Conservation (phyloP, 306 rosid genomes). For the Carpinus fangiana region DNA sequence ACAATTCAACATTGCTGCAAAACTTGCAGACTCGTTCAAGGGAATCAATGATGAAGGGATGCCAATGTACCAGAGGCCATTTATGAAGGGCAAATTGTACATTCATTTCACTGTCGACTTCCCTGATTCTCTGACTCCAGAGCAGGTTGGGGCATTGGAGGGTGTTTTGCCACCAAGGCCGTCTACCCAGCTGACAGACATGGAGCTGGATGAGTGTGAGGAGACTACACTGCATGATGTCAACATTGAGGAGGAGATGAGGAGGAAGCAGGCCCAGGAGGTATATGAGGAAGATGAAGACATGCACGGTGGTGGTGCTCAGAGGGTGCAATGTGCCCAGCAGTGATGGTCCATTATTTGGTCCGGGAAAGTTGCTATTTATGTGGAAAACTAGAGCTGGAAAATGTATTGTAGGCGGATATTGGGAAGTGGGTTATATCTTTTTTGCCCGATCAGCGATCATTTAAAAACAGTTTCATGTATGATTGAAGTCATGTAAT, state of each 20-base stretch:
- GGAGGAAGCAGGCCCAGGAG: constrained; percentile 74
- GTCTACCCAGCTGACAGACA: constrained; percentile 60
- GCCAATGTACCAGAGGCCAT: constrained; percentile 90
- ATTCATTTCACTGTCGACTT: constrained; percentile 84
- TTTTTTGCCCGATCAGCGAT: no score
- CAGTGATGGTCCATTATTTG: constrained; percentile 37
- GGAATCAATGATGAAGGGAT: constrained; percentile 89
- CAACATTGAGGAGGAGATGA: constrained; percentile 79
- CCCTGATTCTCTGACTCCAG: constrained; percentile 65
- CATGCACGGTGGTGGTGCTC: constrained; percentile 79
- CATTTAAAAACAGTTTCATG: no score
- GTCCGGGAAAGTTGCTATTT: background rate
- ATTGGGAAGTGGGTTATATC: background rate
- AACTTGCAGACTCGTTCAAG: constrained; percentile 71
- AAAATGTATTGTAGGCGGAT: background rate
- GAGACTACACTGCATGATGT: constrained; percentile 88
- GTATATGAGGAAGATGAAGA: constrained; percentile 86
- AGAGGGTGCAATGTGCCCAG: constrained; percentile 96
- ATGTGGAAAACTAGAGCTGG: background rate
- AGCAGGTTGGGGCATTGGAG: constrained; percentile 63
- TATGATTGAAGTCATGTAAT: no score
- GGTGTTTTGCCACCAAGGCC: constrained; percentile 67
- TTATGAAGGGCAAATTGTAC: constrained; percentile 92
- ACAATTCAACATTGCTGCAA: background rate
- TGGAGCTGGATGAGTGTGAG: constrained; percentile 95